phyloP scores from a whole-genome alignment of 2,329 filamentous ascomycete species.

The Fusarium succisae region DNA sequence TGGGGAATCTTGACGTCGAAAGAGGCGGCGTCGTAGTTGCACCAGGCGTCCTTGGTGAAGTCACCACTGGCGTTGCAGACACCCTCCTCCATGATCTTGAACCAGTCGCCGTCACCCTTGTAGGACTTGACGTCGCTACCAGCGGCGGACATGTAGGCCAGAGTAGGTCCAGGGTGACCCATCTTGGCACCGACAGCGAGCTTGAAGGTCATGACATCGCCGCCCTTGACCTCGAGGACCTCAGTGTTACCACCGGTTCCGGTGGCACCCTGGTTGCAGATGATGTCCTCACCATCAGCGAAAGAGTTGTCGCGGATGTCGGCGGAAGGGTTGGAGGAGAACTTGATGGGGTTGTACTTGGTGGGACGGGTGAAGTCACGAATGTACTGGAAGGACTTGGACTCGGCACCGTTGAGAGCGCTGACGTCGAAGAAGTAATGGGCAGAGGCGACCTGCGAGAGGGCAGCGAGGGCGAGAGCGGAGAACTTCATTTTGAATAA shows the following conservation, averaged over 20 bases:
- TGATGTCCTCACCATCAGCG: constrained; percentile 15
- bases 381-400: constrained; percentile 19
- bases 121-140: constrained; percentile 15
- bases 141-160: constrained; percentile 19
- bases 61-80: constrained; percentile 17
- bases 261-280: constrained; percentile 19
- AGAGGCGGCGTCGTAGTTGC: constrained; percentile 14
- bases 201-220: constrained; percentile 25
- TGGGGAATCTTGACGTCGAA: constrained; percentile 18
- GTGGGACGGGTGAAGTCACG: constrained; percentile 22
- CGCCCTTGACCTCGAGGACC: constrained; percentile 18
- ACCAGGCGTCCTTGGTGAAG: constrained; percentile 27
- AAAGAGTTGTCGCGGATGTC: constrained; percentile 24
- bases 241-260: not conserved
- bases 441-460: constrained; percentile 20
- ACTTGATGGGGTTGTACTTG: constrained; percentile 28
- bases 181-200: constrained; percentile 13
- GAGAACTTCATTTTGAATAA: constrained; percentile 25
- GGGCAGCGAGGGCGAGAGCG: constrained; percentile 12
- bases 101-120: constrained; percentile 15
- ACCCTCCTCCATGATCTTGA: constrained; percentile 26
- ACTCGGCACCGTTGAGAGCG: constrained; percentile 12
- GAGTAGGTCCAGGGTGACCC: constrained; percentile 19
- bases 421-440: constrained; percentile 19
- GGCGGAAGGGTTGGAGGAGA: constrained; percentile 20